Evolutionary conservation across 257 asterid genomes (phyloP), one percentile per base, ranked within the genome.

Genomic region (Prunella vulgaris): DNA sequence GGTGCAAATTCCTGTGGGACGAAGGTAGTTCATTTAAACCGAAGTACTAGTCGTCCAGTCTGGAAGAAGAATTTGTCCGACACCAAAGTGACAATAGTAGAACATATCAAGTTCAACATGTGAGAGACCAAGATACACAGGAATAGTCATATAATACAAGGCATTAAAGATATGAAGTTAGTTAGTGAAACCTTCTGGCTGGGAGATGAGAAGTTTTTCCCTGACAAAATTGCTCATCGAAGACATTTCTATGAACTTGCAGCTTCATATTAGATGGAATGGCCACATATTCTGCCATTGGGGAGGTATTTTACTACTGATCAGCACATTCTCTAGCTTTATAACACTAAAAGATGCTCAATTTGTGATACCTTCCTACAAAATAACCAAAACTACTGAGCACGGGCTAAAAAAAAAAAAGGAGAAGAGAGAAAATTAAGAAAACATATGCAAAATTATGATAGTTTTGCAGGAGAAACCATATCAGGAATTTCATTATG

Each of bases 201-300:
- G 61, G 82, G 59, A 70, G 66, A 73, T 68, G 70, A 18, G 81
- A 64, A 61, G 79, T 30, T 73, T 61, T 70, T 33, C 82, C 86
- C 25, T 60, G 65, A 58, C 51, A 64, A 32, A 74, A 30, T 72
- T 71, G 83, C 78, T 76, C 74, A 18, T 75, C 79, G 38, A 62
- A 28, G 33, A 27, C 30, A 72, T 71, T 78, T 74, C 84, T 77
- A 64, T 6, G 76, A 73, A 69, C 73, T 68, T 76, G 86, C 80
- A 84, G 84, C 86, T 83, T 87, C 60, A 66, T 76, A 74, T 57
- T 58, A 32, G 79, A 80, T 13, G 82, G 77, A 67, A 80, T 51
- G 79, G 88, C 86, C 30, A 78, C 78, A 77, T 72, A 74, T 68
- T 84, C 89, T 32, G 90, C 84, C 98, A 92, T 90, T 74, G 37